phyloP scores from a whole-genome alignment of 2,329 filamentous ascomycete genomes.

The Talaromyces verruculosus region DNA sequence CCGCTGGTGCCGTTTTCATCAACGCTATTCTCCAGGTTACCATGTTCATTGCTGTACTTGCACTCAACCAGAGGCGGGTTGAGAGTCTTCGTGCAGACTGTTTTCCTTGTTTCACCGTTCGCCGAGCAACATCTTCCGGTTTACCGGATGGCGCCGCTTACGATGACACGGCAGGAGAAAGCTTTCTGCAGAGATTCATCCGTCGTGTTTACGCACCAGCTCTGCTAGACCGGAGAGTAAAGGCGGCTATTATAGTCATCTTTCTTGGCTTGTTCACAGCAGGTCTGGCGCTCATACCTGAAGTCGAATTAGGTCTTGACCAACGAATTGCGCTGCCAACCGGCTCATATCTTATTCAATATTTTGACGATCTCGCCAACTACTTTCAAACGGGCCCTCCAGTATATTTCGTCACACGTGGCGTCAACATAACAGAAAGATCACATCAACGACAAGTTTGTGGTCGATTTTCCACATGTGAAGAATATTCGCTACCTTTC shows the following conservation, averaged over 20 bases:
- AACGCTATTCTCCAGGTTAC: constrained; percentile 97
- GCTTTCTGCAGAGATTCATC: constrained; percentile 80
- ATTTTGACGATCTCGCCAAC: constrained; percentile 92
- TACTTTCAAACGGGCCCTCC: constrained; percentile 91
- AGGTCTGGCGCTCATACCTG: constrained; percentile 78
- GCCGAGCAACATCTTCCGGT: constrained; percentile 66
- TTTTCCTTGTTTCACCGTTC: constrained; percentile 82
- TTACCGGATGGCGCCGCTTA: constrained; percentile 66
- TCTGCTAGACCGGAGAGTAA: constrained; percentile 76
- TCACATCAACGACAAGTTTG: constrained; percentile 81
- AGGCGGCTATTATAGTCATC: constrained; percentile 70
- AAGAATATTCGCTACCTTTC: constrained; percentile 79
- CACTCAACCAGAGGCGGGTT: constrained; percentile 86
- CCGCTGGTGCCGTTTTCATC: constrained; percentile 92
- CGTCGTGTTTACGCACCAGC: constrained; percentile 83
- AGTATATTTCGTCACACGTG: constrained; percentile 89
- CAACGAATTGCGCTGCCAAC: constrained; percentile 92
- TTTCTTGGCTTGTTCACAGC: constrained; percentile 88
- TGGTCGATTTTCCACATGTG: constrained; percentile 85
- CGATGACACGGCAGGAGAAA: constrained; percentile 75
- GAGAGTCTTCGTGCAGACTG: constrained; percentile 88
- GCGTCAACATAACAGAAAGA: constrained; percentile 75
- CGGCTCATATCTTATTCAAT: constrained; percentile 90
- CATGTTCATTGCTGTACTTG: constrained; percentile 90
- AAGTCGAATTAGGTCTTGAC: constrained; percentile 83